Base-by-base conservation (phyloP, 345 rosid genomes). In the Eucalyptus urophylla region DNA sequence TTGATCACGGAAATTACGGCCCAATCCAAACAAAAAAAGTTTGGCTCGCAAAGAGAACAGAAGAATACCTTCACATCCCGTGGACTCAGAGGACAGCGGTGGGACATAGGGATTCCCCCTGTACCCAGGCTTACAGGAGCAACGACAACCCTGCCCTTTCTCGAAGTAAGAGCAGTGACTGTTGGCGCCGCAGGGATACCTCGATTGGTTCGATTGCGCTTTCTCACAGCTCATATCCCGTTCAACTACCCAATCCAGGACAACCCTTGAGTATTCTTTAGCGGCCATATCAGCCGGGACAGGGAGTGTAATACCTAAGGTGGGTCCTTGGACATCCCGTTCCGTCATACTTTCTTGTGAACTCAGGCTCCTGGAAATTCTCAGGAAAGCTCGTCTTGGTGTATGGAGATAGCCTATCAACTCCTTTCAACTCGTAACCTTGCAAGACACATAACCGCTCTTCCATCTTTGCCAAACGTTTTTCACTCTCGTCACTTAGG, bases 191-290 rank as follows among this genome's bases (percentile, higher is more conserved):
- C 69, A 25, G 31, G 16, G 0, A 12, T 60, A 27, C 4, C 5
- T 0, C 69, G 16, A 60, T 60, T 0, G 4, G 4, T 25, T 25
- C 8, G 13, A 11, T 6, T 60, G 4, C 15, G 16, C 31, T 1
- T 0, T 5, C 31, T 12, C 1, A 0, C 69, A 60, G n/a, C 4
- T 60, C 67, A 27, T 12, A 12, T 12, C 0, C 4, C 8, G 31
- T 6, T 60, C 69, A 60, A 60, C 69, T 1, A 60, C 8, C 69
- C 69, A 60, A 1, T 60, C 69, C 3, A 60, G 3, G 31, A 60
- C 69, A 6, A 60, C 31, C 4, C 0, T 0, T 58, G n/a, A 25
- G 31, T 3, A 11, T 0, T 5, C 5, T 58, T 58, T 56, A n/a
- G 27, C 1, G 11, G n/a, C n/a, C 14, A 60, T 0, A 24, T 58